Conservation (phyloP, 768 basidiomycete species). For the Mycena pura region DNA sequence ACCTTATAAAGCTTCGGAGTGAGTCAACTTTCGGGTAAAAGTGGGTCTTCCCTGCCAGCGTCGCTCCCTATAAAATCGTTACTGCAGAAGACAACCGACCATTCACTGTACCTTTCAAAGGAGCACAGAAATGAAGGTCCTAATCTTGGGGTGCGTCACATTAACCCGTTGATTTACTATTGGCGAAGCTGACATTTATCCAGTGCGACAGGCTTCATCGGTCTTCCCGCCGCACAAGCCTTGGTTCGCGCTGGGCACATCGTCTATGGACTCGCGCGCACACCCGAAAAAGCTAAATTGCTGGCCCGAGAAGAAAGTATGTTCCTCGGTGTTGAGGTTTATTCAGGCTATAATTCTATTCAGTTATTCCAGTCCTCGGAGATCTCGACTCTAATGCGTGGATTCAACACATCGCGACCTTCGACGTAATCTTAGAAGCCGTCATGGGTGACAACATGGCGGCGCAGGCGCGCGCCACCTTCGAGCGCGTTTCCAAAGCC, state of each 20-base stretch:
- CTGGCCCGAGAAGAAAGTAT: constrained; percentile 50
- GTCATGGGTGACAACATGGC: constrained; percentile 31
- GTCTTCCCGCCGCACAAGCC: constrained; percentile 50
- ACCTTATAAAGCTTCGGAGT: too few species aligned
- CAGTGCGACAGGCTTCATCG: constrained; percentile 54
- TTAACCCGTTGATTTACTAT: not conserved
- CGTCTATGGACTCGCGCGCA: constrained; percentile 53
- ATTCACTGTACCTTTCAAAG: too few species aligned
- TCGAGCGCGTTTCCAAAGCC: constrained; percentile 33
- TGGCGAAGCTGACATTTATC: not conserved
- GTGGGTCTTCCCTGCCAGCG: too few species aligned
- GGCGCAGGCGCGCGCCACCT: constrained; percentile 24
- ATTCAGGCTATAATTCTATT: not conserved
- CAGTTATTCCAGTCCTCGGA: constrained; percentile 47
- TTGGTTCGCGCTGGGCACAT: constrained; percentile 52
- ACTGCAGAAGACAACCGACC: too few species aligned
- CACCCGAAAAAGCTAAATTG: constrained; percentile 37
- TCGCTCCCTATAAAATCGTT: too few species aligned
- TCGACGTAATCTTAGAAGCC: constrained; percentile 45
- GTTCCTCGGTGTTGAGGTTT: not conserved
- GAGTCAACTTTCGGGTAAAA: too few species aligned
- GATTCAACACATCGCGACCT: constrained; percentile 32
- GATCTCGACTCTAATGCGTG: constrained; percentile 31
- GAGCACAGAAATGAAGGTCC: constrained; percentile 34
- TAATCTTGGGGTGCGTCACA: constrained; percentile 32